Conservation (phyloP, 495 filamentous ascomycete genomes). For the Aspergillus coremiiformis region DNA sequence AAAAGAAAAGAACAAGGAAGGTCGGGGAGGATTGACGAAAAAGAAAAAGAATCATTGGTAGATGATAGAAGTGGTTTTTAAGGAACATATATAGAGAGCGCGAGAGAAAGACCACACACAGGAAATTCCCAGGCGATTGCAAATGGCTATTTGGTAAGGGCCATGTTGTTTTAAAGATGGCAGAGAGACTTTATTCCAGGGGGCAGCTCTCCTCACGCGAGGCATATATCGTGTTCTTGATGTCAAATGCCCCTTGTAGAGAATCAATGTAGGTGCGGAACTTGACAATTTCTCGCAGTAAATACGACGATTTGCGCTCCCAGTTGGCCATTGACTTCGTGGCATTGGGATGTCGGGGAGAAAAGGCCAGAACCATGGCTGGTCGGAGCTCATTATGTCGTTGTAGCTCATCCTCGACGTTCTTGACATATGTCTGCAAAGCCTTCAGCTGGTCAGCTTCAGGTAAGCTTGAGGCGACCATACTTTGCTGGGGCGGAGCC, state of each 20-base stretch:
- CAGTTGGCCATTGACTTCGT: conserved; percentile 86
- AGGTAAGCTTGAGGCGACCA: conserved; percentile 68
- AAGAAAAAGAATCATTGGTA: neutral
- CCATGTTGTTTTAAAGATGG: neutral
- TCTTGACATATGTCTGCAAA: conserved; percentile 69
- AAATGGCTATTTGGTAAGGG: neutral
- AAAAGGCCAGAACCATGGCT: conserved; percentile 83
- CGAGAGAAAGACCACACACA: too few species aligned
- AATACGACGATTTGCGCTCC: conserved; percentile 88
- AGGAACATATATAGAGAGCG: too few species aligned
- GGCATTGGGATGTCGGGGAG: conserved; percentile 74
- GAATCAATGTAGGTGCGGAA: conserved; percentile 91
- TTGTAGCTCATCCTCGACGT: conserved; percentile 77
- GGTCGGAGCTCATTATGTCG: conserved; percentile 79
- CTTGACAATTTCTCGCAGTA: conserved; percentile 93
- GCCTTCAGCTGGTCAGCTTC: conserved; percentile 77
- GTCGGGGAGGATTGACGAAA: conserved; percentile 1
- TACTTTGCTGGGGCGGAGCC: conserved; percentile 85
- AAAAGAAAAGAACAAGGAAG: conserved; percentile 6
- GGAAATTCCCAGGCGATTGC: too few species aligned
- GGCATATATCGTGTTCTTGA: conserved; percentile 49
- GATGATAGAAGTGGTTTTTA: too few species aligned
- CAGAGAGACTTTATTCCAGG: neutral
- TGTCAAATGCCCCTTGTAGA: conserved; percentile 50
- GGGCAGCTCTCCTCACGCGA: conserved; percentile 21